Evolutionary conservation across 257 asterid genomes (phyloP).

Genomic region (Mitragyna speciosa): DNA sequence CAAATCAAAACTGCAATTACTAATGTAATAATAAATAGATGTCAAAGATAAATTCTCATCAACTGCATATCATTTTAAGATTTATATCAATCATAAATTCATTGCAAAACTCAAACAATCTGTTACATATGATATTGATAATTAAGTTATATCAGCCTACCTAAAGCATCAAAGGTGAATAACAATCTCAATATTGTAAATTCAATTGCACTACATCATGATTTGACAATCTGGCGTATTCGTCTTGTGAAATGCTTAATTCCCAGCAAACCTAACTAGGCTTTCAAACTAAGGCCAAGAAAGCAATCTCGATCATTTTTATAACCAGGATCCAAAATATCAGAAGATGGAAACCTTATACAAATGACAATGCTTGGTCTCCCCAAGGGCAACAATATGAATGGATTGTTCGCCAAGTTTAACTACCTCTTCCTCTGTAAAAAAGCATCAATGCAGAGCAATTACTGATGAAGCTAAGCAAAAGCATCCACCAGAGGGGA

Average conservation of each 20-base stretch:
- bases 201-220: not conserved
- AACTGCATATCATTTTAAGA: not conserved
- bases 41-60: not conserved
- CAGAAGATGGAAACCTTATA: not conserved
- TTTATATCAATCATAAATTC: not conserved
- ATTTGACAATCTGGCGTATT: not conserved
- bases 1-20: not conserved
- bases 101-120: not conserved
- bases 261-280: not conserved
- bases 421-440: slow-evolving; percentile 80
- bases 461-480: slow-evolving; percentile 12
- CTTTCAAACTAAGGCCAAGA: not conserved
- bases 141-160: not conserved
- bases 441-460: not conserved
- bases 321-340: not conserved
- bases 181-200: not conserved
- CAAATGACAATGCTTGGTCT: not conserved
- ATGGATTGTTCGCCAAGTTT: slow-evolving; percentile 56
- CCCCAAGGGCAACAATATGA: slow-evolving; percentile 76
- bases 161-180: not conserved
- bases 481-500: not conserved
- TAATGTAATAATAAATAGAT: not conserved
- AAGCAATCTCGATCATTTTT: not conserved
- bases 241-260: not conserved
- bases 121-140: too few species aligned